Evolutionary conservation across 2,329 filamentous ascomycete species (phyloP).

Genomic region (Fusarium austroafricanum): DNA sequence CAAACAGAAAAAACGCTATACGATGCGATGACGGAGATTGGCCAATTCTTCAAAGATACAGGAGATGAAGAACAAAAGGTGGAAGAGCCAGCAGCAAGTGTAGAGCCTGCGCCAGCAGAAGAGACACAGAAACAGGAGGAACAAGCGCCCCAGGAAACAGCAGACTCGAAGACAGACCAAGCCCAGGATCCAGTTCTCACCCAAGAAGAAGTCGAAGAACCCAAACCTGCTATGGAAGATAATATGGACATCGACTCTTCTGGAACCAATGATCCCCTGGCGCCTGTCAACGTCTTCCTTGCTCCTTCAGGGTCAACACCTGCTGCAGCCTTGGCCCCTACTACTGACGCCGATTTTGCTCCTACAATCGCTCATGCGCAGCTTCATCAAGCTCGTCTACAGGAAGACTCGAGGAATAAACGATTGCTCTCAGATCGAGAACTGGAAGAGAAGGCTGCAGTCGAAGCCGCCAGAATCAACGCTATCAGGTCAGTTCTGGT

Average conservation of each 20-base stretch:
- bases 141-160: slow-evolving; percentile 14
- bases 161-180: slow-evolving; percentile 34
- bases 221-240: slow-evolving; percentile 2
- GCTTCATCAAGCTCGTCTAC: slow-evolving; percentile 76
- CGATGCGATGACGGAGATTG: slow-evolving; percentile 86
- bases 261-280: slow-evolving; percentile 51
- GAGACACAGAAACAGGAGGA: slow-evolving; percentile 17
- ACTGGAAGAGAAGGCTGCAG: slow-evolving; percentile 75
- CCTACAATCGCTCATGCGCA: slow-evolving; percentile 82
- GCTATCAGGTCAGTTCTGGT: slow-evolving; percentile 76
- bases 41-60: slow-evolving; percentile 74
- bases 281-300: slow-evolving; percentile 77
- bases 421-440: slow-evolving; percentile 87
- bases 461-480: slow-evolving; percentile 73
- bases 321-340: slow-evolving; percentile 74
- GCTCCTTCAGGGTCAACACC: slow-evolving; percentile 81
- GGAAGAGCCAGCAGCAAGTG: slow-evolving; percentile 6
- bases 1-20: slow-evolving; percentile 82
- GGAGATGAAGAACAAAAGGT: slow-evolving; percentile 44
- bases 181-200: slow-evolving; percentile 1
- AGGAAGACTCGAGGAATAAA: slow-evolving; percentile 73
- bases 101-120: slow-evolving; percentile 18
- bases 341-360: slow-evolving; percentile 80
- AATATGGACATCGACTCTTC: slow-evolving; percentile 41
- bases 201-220: slow-evolving; percentile 10